Conservation (phyloP, 345 rosid species). For the Microthlaspi erraticum region DNA sequence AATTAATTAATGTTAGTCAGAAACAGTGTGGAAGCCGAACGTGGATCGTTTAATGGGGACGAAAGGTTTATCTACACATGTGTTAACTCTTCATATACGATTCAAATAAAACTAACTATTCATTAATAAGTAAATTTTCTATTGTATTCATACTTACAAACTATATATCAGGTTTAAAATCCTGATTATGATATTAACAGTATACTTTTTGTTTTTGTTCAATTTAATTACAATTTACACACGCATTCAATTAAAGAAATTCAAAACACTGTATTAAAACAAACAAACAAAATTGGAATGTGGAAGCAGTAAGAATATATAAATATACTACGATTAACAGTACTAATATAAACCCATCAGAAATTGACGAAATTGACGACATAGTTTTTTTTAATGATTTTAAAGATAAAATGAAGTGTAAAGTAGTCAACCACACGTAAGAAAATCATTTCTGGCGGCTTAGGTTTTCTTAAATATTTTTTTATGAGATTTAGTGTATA, state of each 20-base stretch:
- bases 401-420: not conserved
- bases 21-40: slow-evolving; percentile 18
- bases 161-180: not conserved
- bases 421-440: slow-evolving; percentile 30
- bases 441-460: slow-evolving; percentile 33
- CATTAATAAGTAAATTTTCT: not conserved
- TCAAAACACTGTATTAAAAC: too few relatives aligned
- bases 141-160: not conserved
- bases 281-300: too few relatives aligned
- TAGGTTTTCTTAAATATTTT: not conserved
- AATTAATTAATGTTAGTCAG: not conserved
- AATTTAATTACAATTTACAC: too few relatives aligned
- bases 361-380: not conserved
- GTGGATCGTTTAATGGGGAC: not conserved
- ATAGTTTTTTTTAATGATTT: not conserved
- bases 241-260: too few relatives aligned
- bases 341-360: not conserved
- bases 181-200: too few relatives aligned
- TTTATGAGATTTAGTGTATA: not conserved
- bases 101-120: not conserved
- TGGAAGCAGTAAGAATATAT: not conserved
- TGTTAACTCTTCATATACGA: not conserved
- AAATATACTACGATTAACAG: not conserved
- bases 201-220: too few relatives aligned
- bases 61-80: not conserved